Percentiles rank a stretch among this genome's conserved stretches.
phyloP scores from a whole-genome alignment of 2,329 filamentous ascomycete species.

The Pseudohalonectria lignicola region DNA sequence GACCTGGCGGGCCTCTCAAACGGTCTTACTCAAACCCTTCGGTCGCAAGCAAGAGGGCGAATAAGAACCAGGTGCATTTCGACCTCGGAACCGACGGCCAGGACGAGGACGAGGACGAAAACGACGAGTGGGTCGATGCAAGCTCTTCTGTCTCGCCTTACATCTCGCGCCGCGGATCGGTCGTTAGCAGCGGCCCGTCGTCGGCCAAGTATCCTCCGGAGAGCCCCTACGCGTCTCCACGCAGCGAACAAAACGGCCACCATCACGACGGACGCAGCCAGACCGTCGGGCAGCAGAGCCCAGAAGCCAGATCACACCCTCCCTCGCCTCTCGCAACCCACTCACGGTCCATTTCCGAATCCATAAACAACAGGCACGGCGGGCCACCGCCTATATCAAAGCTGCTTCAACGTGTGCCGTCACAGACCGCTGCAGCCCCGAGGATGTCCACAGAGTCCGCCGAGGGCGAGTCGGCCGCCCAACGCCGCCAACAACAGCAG shows the following conservation, averaged over 20 bases:
- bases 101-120: constrained; percentile 21
- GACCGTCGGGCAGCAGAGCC: too few relatives aligned
- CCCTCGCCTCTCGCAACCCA: too few relatives aligned
- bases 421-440: constrained; percentile 49
- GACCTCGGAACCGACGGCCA: constrained; percentile 41
- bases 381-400: constrained; percentile 23
- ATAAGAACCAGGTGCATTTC: constrained; percentile 48
- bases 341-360: too few relatives aligned
- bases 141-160: constrained; percentile 53
- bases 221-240: constrained; percentile 4
- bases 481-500: constrained; percentile 18
- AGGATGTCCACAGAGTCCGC: constrained; percentile 53
- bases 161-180: constrained; percentile 36
- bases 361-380: too few relatives aligned
- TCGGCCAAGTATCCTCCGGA: constrained; percentile 26
- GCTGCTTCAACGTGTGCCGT: constrained; percentile 49
- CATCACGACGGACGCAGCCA: neutral
- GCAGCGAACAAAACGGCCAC: neutral
- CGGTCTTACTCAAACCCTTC: constrained; percentile 39
- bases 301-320: too few relatives aligned
- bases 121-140: constrained; percentile 58
- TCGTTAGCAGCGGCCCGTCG: constrained; percentile 36
- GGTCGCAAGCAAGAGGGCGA: constrained; percentile 27
- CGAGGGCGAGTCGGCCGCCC: constrained; percentile 27
- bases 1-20: constrained; percentile 24